Percentiles rank a stretch among this genome's conserved stretches.
These are phyloP conservation scores for Hyaloscypha finlandica DNA, from an alignment of 495 filamentous ascomycete genomes.

Conservation along the genomic window DNA sequence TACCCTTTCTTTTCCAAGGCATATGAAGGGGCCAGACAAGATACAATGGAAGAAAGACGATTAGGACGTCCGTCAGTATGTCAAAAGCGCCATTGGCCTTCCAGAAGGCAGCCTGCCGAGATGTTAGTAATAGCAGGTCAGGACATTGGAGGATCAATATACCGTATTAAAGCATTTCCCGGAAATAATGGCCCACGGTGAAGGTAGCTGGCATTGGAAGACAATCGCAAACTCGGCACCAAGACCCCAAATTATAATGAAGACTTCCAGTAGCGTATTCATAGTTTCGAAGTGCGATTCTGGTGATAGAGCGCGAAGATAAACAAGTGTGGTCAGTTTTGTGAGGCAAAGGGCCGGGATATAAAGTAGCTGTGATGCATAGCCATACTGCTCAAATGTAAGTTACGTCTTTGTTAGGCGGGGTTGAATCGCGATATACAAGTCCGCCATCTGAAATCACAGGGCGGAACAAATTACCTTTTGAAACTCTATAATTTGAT, in stretches of 20 bases:
- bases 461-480: neutral
- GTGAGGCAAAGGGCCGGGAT: constrained; percentile 14
- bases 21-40: constrained; percentile 17
- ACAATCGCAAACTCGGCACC: constrained; percentile 22
- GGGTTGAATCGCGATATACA: neutral
- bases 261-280: constrained; percentile 6
- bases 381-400: constrained; percentile 6
- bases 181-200: constrained; percentile 7
- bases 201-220: constrained; percentile 9
- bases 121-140: neutral
- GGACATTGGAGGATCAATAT: neutral
- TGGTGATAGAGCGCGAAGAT: neutral
- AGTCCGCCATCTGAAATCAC: neutral
- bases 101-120: constrained; percentile 7
- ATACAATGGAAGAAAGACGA: constrained; percentile 10
- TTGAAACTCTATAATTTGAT: constrained; percentile 11
- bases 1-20: constrained; percentile 12
- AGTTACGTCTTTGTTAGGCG: neutral
- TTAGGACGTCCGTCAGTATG: constrained; percentile 3
- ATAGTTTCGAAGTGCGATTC: neutral
- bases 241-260: constrained; percentile 26
- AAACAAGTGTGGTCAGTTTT: constrained; percentile 17
- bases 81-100: neutral
- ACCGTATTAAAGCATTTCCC: constrained; percentile 7
- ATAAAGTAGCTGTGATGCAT: constrained; percentile 16